These are phyloP conservation scores for Persicaria tinctoria DNA, from an alignment of 148 eudicot species.

Conservation along the genomic window DNA sequence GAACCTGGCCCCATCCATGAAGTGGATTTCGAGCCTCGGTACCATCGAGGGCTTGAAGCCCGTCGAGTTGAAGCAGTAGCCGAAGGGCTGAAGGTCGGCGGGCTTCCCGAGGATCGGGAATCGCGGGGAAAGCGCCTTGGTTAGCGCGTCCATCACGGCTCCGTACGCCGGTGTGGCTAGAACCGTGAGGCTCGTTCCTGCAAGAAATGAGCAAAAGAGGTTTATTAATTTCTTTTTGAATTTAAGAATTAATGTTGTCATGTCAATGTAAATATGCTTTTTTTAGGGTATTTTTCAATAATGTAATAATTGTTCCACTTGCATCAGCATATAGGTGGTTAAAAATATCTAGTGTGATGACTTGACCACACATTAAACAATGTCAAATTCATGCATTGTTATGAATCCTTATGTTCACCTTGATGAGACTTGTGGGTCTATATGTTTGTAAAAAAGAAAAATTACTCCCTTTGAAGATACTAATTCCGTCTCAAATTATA, in stretches of 20 bases:
- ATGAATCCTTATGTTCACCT: too few species aligned
- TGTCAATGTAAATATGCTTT: neutral
- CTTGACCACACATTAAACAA: neutral
- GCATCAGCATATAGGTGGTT: neutral
- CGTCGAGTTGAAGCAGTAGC: conserved; percentile 38
- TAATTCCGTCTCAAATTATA: too few species aligned
- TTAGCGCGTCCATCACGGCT: conserved; percentile 28
- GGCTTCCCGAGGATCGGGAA: conserved; percentile 7
- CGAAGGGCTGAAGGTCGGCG: conserved; percentile 18
- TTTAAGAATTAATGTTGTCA: neutral
- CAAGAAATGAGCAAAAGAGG: neutral
- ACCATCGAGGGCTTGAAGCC: conserved; percentile 18
- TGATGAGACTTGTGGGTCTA: too few species aligned
- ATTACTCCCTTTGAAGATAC: too few species aligned
- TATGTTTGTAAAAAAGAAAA: too few species aligned
- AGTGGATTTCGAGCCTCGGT: conserved; percentile 42
- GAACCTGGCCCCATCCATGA: conserved; percentile 43
- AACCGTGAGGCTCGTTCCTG: conserved; percentile 34
- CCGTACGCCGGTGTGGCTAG: conserved; percentile 27
- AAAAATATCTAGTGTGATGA: neutral
- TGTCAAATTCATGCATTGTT: too few species aligned
- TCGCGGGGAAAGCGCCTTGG: conserved; percentile 8
- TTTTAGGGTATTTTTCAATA: too few species aligned
- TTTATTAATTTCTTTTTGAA: neutral
- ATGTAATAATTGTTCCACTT: too few species aligned